phyloP scores from a whole-genome alignment of 257 asterid genomes.

The Nicotiana benthamiana region DNA sequence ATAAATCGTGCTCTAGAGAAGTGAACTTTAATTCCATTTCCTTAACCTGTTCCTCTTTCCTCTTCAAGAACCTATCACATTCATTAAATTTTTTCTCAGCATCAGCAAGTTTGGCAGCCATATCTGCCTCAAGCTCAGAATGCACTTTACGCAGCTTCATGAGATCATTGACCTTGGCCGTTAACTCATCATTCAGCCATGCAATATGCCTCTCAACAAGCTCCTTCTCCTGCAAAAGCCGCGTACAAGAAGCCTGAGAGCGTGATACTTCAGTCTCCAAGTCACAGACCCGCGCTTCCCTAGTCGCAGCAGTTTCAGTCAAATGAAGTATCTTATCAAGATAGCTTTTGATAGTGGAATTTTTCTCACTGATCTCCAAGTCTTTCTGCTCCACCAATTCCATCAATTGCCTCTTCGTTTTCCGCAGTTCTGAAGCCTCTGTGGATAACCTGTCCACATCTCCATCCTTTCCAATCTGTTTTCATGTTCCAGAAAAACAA shows the following conservation, averaged over 20 bases:
- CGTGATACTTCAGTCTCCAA: conserved; percentile 67
- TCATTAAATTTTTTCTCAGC: conserved; percentile 60
- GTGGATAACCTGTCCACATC: conserved; percentile 62
- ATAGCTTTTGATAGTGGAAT: conserved; percentile 62
- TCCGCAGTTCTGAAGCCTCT: conserved; percentile 63
- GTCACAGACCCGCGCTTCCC: conserved; percentile 60
- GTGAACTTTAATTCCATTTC: conserved; percentile 79
- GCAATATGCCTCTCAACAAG: conserved; percentile 81
- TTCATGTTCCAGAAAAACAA: neutral
- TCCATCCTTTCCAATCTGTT: conserved; percentile 70
- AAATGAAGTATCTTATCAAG: conserved; percentile 84
- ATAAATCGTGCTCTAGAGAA: conserved; percentile 60
- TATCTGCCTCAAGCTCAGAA: conserved; percentile 71
- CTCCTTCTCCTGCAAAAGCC: conserved; percentile 84
- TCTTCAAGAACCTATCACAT: conserved; percentile 41
- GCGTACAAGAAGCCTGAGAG: conserved; percentile 47
- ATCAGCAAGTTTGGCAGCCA: conserved; percentile 66
- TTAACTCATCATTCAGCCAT: conserved; percentile 91
- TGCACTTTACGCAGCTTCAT: conserved; percentile 56
- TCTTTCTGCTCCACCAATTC: conserved; percentile 79
- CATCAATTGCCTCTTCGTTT: conserved; percentile 83
- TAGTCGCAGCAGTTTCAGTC: conserved; percentile 58
- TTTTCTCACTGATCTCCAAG: conserved; percentile 70
- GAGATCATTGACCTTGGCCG: conserved; percentile 47
- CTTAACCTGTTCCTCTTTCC: conserved; percentile 53